Evolutionary conservation across 148 eudicot genomes (phyloP), one percentile per base, ranked within the genome.

Genomic region (Cornus florida): DNA sequence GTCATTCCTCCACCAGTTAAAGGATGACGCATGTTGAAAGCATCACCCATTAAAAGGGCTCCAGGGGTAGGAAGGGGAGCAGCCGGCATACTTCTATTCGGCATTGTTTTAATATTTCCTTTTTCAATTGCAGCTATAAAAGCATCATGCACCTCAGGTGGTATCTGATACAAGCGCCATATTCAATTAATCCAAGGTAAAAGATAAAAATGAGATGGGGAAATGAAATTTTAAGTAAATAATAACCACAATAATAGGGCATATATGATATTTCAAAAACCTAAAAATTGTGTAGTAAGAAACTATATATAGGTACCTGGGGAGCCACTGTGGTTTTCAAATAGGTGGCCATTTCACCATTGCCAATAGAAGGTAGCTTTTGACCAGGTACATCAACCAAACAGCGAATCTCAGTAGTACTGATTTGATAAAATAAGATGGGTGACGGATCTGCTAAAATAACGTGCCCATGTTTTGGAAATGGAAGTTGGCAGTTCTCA

Each of bases 391-490:
- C 28, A 28, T 28, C 28, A 28, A 28, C 28, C 28, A 28, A 28
- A 28, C 28, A 28, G 28, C 28, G 94, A 67, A 89, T 73, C 78
- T 92, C 97, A 5, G 88, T 81, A 75, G 93, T 88, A 91, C 71
- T 71, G 91, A 28, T 28, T 1, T 28, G 28, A 0, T 28, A 28
- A 28, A 28, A n/a, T n/a, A n/a, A n/a, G n/a, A n/a, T 81, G 56
- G 93, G 93, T 22, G 97, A 91, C 24, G 97, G 97, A 79, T 90
- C 91, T n/a, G n/a, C n/a, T n/a, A n/a, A n/a, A n/a, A 93, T 82
- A 39, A 93, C 90, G 79, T 91, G 97, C 64, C 91, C 97, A 67
- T 93, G 91, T 77, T 90, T 87, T 74, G 87, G 83, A 68, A 79
- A 80, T 73, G 93, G 91, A 85, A 91, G 80, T 23, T 81, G 64